Conservation (phyloP, 2,329 filamentous ascomycete genomes). For the Phialocephala sp. region DNA sequence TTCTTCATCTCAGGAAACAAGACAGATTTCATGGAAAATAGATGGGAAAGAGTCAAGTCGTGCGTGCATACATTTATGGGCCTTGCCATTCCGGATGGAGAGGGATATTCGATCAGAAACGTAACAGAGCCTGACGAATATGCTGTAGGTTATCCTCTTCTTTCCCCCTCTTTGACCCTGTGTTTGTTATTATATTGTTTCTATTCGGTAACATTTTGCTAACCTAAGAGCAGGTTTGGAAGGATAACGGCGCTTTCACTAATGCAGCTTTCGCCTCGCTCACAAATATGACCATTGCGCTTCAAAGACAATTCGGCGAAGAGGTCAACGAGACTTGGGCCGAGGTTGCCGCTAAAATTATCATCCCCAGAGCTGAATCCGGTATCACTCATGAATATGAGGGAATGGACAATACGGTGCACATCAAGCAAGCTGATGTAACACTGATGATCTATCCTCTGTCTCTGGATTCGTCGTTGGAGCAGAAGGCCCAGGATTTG, state of each 20-base stretch:
- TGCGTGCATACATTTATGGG: background rate
- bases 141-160: conserved; percentile 46
- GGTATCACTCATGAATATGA: conserved; percentile 53
- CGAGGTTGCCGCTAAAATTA: conserved; percentile 59
- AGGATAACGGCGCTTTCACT: conserved; percentile 68
- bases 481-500: conserved; percentile 13
- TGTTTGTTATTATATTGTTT: no score
- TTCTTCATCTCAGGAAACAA: conserved; percentile 23
- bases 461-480: conserved; percentile 7
- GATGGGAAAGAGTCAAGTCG: background rate
- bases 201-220: background rate
- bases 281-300: conserved; percentile 51
- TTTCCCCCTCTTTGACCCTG: no score
- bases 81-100: background rate
- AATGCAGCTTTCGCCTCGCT: conserved; percentile 45
- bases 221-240: conserved; percentile 20
- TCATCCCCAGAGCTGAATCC: conserved; percentile 58
- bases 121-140: conserved; percentile 65
- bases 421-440: conserved; percentile 34
- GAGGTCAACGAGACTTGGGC: conserved; percentile 59
- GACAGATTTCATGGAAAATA: conserved; percentile 19
- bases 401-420: conserved; percentile 24
- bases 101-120: conserved; percentile 54
- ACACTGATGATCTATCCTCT: conserved; percentile 25
- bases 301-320: conserved; percentile 22